phyloP scores from a whole-genome alignment of 495 filamentous ascomycete genomes.

The Paragyromitra xinjiangensis region DNA sequence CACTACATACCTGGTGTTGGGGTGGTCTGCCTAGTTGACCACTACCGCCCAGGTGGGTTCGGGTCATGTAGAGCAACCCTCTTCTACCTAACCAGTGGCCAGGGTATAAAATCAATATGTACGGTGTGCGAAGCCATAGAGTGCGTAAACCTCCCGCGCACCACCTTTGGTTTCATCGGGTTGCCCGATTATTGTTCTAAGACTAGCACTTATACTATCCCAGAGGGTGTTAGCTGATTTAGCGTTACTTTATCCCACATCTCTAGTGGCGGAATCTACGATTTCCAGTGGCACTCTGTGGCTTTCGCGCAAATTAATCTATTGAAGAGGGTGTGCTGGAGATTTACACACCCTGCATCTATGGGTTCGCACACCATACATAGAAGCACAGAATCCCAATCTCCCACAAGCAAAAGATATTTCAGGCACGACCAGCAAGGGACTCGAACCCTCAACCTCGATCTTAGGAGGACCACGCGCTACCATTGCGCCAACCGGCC shows the following conservation, averaged over 20 bases:
- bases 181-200: no score
- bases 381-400: background rate
- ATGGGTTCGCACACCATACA: no score
- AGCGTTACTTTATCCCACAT: no score
- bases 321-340: no score
- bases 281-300: no score
- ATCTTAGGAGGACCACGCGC: slow-evolving; percentile 44
- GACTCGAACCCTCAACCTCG: slow-evolving; percentile 48
- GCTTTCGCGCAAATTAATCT: no score
- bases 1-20: background rate
- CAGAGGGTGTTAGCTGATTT: no score
- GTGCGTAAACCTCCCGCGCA: background rate
- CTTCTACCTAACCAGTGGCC: background rate
- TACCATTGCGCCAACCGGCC: slow-evolving; percentile 39
- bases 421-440: slow-evolving; percentile 33
- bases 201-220: no score
- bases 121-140: background rate
- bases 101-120: background rate
- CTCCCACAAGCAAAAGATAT: background rate
- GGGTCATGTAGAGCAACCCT: background rate
- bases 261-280: no score
- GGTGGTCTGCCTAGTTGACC: background rate
- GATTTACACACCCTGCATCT: no score
- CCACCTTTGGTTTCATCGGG: background rate
- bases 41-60: background rate